Evolutionary conservation across 371 early-diverging fungal genomes (phyloP).

Genomic region (Mucor plumbeus): DNA sequence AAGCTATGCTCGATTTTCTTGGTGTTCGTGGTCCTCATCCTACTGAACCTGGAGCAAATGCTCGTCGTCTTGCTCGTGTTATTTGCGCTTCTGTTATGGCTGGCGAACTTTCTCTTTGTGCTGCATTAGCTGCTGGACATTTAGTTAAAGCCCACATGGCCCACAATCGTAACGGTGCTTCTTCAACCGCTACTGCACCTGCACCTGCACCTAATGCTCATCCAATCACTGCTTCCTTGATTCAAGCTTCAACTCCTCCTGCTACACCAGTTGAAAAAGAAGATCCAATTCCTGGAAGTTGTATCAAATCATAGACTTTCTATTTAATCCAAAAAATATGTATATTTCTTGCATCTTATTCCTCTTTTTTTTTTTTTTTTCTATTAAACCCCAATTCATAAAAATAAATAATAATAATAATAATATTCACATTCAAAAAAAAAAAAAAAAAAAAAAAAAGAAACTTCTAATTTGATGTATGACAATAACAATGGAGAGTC

Average conservation of each 20-base stretch:
- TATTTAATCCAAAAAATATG: neutral
- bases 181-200: neutral
- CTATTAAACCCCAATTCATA: neutral
- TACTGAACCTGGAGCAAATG: constrained; percentile 84
- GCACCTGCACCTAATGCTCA: neutral
- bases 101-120: constrained; percentile 90
- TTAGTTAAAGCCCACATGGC: constrained; percentile 86
- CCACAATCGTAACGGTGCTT: constrained; percentile 65
- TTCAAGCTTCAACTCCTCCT: constrained; percentile 28
- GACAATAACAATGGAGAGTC: neutral
- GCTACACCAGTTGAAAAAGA: constrained; percentile 25
- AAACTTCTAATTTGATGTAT: neutral
- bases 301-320: constrained; percentile 17
- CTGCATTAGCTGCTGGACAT: constrained; percentile 88
- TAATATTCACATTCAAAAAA: neutral
- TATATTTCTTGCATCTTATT: constrained; percentile 3
- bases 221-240: neutral
- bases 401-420: neutral
- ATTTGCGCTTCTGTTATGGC: constrained; percentile 96
- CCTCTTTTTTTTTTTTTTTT: neutral
- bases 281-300: constrained; percentile 20
- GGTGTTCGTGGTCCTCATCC: constrained; percentile 88
- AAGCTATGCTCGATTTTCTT: constrained; percentile 89
- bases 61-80: constrained; percentile 88
- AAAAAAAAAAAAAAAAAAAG: no score